Percentiles rank a stretch among this genome's conserved stretches.
Conservation (phyloP, 139 green algal genomes). For the Tetraselmis striata region DNA sequence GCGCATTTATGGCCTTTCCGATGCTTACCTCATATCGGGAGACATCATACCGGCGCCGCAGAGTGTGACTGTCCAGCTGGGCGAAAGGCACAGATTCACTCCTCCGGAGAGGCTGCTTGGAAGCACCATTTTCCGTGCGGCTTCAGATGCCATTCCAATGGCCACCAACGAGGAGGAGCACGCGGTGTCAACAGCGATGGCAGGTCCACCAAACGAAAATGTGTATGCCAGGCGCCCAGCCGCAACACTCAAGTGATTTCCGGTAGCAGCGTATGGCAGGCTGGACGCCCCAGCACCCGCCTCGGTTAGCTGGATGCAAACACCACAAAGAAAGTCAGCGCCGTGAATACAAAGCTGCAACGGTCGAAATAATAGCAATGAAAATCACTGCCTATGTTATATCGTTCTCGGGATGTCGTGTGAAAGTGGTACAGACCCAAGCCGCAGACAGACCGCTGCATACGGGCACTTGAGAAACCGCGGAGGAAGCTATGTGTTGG, state of each 20-base stretch:
- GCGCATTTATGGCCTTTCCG: too few relatives aligned
- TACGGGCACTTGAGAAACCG: too few relatives aligned
- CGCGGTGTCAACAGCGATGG: slow-evolving; percentile 74
- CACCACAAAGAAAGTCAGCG: too few relatives aligned
- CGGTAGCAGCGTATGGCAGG: slow-evolving; percentile 4
- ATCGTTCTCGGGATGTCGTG: too few relatives aligned
- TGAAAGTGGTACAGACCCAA: too few relatives aligned
- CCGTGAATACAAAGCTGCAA: too few relatives aligned
- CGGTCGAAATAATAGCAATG: too few relatives aligned
- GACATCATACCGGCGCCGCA: slow-evolving; percentile 52
- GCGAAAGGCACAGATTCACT: slow-evolving; percentile 55
- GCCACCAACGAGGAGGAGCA: slow-evolving; percentile 70
- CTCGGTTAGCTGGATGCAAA: too few relatives aligned
- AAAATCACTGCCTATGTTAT: too few relatives aligned
- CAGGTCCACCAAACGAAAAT: slow-evolving; percentile 33
- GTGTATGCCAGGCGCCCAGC: slow-evolving; percentile 13
- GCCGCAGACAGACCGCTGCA: too few relatives aligned
- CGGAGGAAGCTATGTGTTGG: too few relatives aligned
- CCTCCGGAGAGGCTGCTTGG: slow-evolving; percentile 16
- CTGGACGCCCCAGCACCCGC: too few relatives aligned
- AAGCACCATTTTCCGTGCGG: not conserved
- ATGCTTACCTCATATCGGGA: slow-evolving; percentile 32
- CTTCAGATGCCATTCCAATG: not conserved
- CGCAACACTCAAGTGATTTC: slow-evolving; percentile 6
- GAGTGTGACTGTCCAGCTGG: not conserved